Evolutionary conservation across 371 early-diverging fungal genomes (phyloP).

Genomic region (Mortierella sp.): DNA sequence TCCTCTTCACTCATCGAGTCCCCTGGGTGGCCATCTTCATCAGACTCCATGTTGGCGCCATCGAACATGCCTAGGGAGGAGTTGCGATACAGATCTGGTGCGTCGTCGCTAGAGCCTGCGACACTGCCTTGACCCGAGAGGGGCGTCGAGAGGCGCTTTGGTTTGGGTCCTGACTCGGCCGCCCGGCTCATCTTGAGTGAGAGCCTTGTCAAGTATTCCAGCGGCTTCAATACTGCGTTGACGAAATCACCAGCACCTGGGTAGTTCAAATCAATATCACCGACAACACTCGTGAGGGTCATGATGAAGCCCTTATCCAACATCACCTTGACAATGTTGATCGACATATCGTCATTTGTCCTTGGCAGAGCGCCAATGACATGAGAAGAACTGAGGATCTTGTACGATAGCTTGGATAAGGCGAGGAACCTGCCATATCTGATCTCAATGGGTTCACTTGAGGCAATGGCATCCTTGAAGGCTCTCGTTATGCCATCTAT

Average conservation of each 20-base stretch:
- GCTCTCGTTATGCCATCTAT: constrained; percentile 70
- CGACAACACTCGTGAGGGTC: constrained; percentile 80
- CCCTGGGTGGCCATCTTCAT: constrained; percentile 71
- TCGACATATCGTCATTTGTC: constrained; percentile 65
- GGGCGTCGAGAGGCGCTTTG: constrained; percentile 43
- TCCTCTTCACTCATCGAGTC: constrained; percentile 76
- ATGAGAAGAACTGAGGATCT: constrained; percentile 63
- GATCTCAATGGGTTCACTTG: constrained; percentile 62
- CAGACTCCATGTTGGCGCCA: constrained; percentile 71
- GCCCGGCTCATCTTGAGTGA: constrained; percentile 84
- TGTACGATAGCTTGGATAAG: constrained; percentile 77
- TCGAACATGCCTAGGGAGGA: constrained; percentile 93
- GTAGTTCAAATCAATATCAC: constrained; percentile 91
- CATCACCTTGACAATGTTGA: constrained; percentile 84
- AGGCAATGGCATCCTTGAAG: constrained; percentile 68
- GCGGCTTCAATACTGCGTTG: constrained; percentile 81
- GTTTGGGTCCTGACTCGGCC: constrained; percentile 56
- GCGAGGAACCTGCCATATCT: constrained; percentile 78
- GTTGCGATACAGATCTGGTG: constrained; percentile 91
- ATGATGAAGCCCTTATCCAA: constrained; percentile 90
- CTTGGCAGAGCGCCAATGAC: constrained; percentile 40
- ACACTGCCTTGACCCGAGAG: constrained; percentile 49
- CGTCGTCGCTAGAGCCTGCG: constrained; percentile 70
- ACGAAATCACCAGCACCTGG: constrained; percentile 82
- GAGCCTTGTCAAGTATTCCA: constrained; percentile 87